Base-by-base conservation (phyloP, 208 protist species). In the Acanthamoeba sp. region DNA sequence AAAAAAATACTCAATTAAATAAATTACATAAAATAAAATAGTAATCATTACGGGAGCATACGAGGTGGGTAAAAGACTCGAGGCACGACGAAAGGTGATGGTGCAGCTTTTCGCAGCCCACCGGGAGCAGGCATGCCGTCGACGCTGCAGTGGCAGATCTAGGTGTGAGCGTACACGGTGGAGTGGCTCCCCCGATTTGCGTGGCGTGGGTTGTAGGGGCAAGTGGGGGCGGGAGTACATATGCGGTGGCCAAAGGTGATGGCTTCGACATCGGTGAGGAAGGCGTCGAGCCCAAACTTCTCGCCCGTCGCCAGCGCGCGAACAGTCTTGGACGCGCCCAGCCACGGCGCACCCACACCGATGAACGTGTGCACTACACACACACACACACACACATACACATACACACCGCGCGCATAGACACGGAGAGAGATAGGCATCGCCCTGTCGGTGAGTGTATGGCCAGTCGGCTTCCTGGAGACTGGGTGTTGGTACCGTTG, bases 341-440 rank as follows among this genome's bases (percentile, higher is more conserved):
- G 32, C 91, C 91, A 94, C 16, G 91, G 91, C 9, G 91, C 91
- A n/a, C 91, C 91, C 20, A 94, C 82, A 14, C 69, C 91, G 16
- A 94, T 24, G 42, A 94, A 94, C 27, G 91, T 94, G 91, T 94
- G 91, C 20, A 94, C 73, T 84, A 38, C 55, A 29, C 42, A 10
- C 42, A 50, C 45, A 50, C 45, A 14, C 45, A 1, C 55, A 29
- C 55, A 20, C 55, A 62, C 24, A 62, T 22, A 20, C 16, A 6
- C 55, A 22, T 24, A 14, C 22, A 20, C 55, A 62, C 55, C 45
- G 45, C 45, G 45, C 5, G 6, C 48, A 55, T 16, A 55, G 16
- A 55, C 10, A 16, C 16, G 48, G 6, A 6, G 48, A 55, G 10
- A 71, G 14, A 34, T 6, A 27, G 14, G 29, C 62, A n/a, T n/a